Conservation (phyloP, 495 filamentous ascomycete genomes). For the Friedmanniomyces simplex region DNA sequence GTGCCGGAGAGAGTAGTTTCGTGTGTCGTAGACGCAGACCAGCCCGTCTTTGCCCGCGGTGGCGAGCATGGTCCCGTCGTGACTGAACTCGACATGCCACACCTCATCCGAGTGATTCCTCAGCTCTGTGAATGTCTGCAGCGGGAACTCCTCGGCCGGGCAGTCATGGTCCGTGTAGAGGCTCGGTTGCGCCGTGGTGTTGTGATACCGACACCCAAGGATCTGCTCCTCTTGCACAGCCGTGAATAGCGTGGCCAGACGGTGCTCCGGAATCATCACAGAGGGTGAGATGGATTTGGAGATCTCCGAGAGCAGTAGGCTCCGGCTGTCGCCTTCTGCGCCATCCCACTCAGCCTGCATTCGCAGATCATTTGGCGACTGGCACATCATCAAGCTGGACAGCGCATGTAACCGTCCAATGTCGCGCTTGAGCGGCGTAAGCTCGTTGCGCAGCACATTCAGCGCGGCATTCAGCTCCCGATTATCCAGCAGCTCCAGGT, state of each 20-base stretch:
- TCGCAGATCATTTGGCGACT: constrained; percentile 65
- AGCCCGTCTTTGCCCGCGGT: constrained; percentile 64
- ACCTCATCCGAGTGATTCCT: constrained; percentile 72
- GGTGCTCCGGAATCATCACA: constrained; percentile 96
- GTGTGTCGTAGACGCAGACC: constrained; percentile 75
- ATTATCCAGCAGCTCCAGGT: constrained; percentile 76
- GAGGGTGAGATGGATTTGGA: constrained; percentile 91
- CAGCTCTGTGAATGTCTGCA: constrained; percentile 55
- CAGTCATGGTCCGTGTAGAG: constrained; percentile 85
- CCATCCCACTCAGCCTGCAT: constrained; percentile 83
- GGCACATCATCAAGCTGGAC: constrained; percentile 85
- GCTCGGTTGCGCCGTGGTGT: constrained; percentile 64
- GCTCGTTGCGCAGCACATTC: constrained; percentile 70
- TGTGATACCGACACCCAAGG: constrained; percentile 78
- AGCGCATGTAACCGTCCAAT: constrained; percentile 65
- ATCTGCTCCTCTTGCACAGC: constrained; percentile 78
- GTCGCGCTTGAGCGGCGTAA: constrained; percentile 80
- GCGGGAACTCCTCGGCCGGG: constrained; percentile 67
- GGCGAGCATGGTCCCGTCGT: constrained; percentile 75
- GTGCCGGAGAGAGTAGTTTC: constrained; percentile 54
- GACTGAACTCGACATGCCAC: constrained; percentile 82
- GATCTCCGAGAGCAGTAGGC: constrained; percentile 63
- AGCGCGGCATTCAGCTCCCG: constrained; percentile 63
- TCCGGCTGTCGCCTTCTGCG: constrained; percentile 64
- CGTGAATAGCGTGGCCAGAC: constrained; percentile 72